Conservation (phyloP, 306 rosid genomes). For the Trifolium pratense region DNA sequence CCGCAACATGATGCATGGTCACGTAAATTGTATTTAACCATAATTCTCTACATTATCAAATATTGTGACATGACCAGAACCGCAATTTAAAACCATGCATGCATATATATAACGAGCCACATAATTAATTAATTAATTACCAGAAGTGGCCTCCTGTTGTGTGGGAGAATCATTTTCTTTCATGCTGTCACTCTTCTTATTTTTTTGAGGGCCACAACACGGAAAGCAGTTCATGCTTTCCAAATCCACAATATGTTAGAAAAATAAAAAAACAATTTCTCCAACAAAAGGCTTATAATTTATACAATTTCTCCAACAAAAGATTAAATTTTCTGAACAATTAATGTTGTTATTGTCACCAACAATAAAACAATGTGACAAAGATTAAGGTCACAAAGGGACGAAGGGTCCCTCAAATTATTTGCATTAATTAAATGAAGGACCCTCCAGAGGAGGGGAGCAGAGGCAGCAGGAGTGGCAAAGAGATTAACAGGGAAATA, state of each 20-base stretch:
- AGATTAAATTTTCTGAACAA: not conserved
- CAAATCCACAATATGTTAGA: conserved; percentile 7
- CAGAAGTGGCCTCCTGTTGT: conserved; percentile 29
- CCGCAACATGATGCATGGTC: not conserved
- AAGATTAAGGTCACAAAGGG: conserved; percentile 3
- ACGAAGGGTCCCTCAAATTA: conserved; percentile 71
- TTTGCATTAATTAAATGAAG: conserved; percentile 58
- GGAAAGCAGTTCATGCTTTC: conserved; percentile 83
- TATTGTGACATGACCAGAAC: not conserved
- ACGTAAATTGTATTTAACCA: not conserved
- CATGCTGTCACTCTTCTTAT: conserved; percentile 44
- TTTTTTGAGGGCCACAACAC: conserved; percentile 63
- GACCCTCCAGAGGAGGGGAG: conserved; percentile 64
- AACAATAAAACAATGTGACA: not conserved
- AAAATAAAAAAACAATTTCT: not conserved
- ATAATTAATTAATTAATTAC: conserved; percentile 35
- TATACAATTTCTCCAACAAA: not conserved
- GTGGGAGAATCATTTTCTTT: conserved; percentile 42
- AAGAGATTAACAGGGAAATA: conserved; percentile 24
- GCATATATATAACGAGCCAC: not conserved
- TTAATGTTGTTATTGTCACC: not conserved
- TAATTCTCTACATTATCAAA: not conserved
- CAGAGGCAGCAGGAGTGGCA: conserved; percentile 29
- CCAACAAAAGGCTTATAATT: not conserved
- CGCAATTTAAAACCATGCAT: not conserved